phyloP scores from a whole-genome alignment of 2,329 filamentous ascomycete species.

The Colletotrichum brevisporum region DNA sequence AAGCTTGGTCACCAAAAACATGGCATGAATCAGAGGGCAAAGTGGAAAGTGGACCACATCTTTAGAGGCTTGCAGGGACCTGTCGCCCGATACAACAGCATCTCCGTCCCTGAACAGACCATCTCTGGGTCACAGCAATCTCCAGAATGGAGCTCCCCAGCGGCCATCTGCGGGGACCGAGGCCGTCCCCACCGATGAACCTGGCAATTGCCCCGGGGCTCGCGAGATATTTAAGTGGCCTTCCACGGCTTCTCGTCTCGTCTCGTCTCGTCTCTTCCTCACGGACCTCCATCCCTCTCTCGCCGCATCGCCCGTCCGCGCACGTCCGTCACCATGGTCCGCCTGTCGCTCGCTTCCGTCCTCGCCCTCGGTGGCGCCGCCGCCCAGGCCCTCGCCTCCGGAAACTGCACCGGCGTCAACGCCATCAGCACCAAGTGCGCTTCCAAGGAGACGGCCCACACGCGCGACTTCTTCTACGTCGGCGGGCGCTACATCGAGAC shows the following conservation, averaged over 20 bases:
- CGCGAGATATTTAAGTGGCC: neutral
- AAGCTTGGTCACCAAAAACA: too few relatives aligned
- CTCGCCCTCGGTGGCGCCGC: conserved; percentile 12
- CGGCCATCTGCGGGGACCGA: neutral
- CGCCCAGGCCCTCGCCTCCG: neutral
- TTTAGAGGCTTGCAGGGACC: neutral
- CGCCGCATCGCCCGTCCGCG: neutral
- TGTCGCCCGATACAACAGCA: conserved; percentile 17
- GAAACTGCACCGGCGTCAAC: conserved; percentile 32
- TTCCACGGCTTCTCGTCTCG: neutral
- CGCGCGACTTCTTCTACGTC: conserved; percentile 52
- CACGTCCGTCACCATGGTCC: conserved; percentile 16
- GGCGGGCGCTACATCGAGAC: conserved; percentile 52
- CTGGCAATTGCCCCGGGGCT: neutral
- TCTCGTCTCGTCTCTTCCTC: neutral
- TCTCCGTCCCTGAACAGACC: conserved; percentile 22
- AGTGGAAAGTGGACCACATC: conserved; percentile 5
- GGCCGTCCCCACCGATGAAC: neutral
- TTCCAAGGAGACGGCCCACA: conserved; percentile 41
- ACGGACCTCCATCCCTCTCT: neutral
- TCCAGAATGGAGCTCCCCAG: neutral
- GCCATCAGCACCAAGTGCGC: conserved; percentile 38
- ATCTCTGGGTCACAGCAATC: conserved; percentile 16
- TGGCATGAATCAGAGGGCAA: too few relatives aligned
- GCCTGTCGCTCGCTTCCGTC: conserved; percentile 9